These are phyloP conservation scores for Podospora anserina DNA, from an alignment of 495 filamentous ascomycete species.

Conservation along the genomic window DNA sequence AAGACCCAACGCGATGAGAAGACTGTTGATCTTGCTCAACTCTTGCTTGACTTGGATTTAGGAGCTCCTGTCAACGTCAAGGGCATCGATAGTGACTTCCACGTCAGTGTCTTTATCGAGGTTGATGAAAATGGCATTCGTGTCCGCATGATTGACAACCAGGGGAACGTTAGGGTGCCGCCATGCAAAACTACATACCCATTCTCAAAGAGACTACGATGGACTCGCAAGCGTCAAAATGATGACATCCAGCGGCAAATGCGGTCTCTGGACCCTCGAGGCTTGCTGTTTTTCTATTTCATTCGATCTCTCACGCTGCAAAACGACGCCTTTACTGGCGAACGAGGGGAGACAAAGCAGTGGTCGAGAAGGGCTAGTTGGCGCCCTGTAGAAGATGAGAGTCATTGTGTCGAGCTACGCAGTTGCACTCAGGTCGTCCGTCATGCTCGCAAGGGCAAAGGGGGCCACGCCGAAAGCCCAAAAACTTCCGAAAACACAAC, in stretches of 20 bases:
- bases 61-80: background rate
- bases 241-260: background rate
- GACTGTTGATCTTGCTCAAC: background rate
- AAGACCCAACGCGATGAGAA: background rate
- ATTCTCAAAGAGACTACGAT: background rate
- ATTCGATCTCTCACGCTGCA: background rate
- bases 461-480: background rate
- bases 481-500: background rate
- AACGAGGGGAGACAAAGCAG: background rate
- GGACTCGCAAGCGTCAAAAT: background rate
- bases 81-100: background rate
- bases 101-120: background rate
- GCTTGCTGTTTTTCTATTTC: background rate
- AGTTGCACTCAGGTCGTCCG: background rate
- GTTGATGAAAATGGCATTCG: background rate
- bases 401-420: background rate
- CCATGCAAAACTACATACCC: background rate
- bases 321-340: background rate
- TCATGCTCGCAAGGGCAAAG: background rate
- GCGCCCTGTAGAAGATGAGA: background rate
- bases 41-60: background rate
- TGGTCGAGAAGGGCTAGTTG: background rate
- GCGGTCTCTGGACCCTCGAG: background rate
- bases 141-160: background rate
- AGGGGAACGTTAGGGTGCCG: background rate